A percentile compares a stretch with the other conserved stretches of the same genome.
phyloP scores from a whole-genome alignment of 371 early-diverging fungal genomes.

The Thermomucor indicae-seudaticae region DNA sequence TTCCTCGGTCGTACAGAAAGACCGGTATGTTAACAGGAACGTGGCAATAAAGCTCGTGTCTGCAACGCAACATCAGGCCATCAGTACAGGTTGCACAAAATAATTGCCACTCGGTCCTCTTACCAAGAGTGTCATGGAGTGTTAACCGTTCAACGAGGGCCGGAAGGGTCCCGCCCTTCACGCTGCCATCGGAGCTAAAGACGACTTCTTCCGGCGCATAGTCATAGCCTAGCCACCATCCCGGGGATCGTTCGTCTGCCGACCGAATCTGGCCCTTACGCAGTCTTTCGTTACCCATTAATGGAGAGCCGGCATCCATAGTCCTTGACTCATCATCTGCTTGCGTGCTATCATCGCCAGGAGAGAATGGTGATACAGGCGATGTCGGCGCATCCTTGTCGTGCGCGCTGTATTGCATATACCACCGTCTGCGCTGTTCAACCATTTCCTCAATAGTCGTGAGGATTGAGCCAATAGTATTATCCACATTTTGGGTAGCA shows the following conservation, averaged over 20 bases:
- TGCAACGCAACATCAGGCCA: conserved; percentile 1
- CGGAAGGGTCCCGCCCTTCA: conserved; percentile 82
- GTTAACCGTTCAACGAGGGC: conserved; percentile 88
- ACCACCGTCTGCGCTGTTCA: conserved; percentile 30
- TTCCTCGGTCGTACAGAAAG: conserved; percentile 76
- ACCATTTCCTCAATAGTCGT: conserved; percentile 36
- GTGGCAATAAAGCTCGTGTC: conserved; percentile 76
- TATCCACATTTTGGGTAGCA: conserved; percentile 35
- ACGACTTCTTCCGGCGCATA: conserved; percentile 67
- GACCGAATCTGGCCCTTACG: not conserved
- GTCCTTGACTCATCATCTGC: not conserved
- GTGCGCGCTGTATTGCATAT: conserved; percentile 5
- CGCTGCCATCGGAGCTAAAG: conserved; percentile 73
- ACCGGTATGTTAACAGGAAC: conserved; percentile 86
- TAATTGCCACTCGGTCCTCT: not conserved
- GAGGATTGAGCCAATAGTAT: conserved; percentile 31
- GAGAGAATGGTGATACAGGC: not conserved
- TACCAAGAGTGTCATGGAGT: conserved; percentile 67
- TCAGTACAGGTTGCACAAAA: conserved; percentile 1
- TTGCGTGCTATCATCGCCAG: not conserved
- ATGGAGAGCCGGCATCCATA: not conserved
- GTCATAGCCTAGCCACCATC: conserved; percentile 59
- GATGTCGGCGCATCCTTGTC: conserved; percentile 1
- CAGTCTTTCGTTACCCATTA: not conserved
- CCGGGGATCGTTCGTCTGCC: not conserved